Base-by-base conservation (phyloP, 1,284 basidiomycete species). In the Gymnopus androsaceus region DNA sequence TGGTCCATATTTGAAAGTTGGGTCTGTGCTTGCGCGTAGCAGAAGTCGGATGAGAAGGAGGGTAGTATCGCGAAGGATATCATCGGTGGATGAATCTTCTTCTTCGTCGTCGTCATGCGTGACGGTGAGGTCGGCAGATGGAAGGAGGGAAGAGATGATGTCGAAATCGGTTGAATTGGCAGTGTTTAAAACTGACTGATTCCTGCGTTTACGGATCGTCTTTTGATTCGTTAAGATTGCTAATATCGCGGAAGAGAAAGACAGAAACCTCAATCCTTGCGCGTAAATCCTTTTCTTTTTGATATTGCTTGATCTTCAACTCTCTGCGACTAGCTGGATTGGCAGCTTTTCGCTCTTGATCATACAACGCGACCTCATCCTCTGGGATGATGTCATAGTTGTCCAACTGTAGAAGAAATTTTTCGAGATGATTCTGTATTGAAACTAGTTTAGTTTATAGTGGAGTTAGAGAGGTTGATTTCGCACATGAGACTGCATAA, bases 301-400 rank as follows among this genome's bases (percentile, higher is more conserved):
- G 85, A 69, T 85, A 96, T 67, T 95, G 94, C 59, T 82, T 84
- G 61, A 98, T 95, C 75, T 96, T 98, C 36, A 87, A 69, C 59
- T 95, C 93, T 61, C 95, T 75, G 54, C 88, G 79, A 66, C 80
- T 81, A 0, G 83, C 79, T 15, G 87, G 81, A 70, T 95, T 90
- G 1, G 78, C 61, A n/a, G 36, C 28, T 46, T 76, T 74, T 48
- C 76, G 75, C n/a, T n/a, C n/a, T n/a, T n/a, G n/a, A 36, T 71
- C 72, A 61, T 85, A 80, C 6, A 90, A 67, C 15, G 67, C 74
- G 51, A 80, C 79, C 61, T 93, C 88, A 2, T 80, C 76, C 19
- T 81, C 76, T 0, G 85, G 79, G 2, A 94, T 72, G 47, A 95
- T 78, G 25, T 81, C 77, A 67, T 94, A 95, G 31, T 78, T 76